Base-by-base conservation (phyloP, 2,329 filamentous ascomycete species). In the Talaromyces islandicus region DNA sequence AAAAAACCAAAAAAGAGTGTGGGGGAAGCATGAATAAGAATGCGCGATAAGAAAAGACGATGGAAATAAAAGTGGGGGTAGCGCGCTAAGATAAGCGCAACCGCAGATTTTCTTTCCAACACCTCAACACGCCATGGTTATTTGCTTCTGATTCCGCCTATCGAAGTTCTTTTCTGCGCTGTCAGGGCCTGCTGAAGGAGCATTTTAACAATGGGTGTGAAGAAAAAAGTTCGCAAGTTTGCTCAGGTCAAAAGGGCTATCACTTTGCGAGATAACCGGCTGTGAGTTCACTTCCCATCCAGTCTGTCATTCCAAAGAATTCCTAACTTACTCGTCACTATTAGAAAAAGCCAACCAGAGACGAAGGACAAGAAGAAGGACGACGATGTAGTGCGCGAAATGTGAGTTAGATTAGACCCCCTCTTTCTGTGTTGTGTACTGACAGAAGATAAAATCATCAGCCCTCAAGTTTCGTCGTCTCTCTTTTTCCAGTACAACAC, bases 221-320 rank as follows among this genome's bases (percentile, higher is more conserved):
- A 88, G 64, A 96, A 96, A 81, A 91, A 88, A 75, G 96, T 91
- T 57, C 87, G 92, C 80, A 97, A 97, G 80, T 97, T 96, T 75
- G 93, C 87, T 55, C 80, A 83, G 73, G 85, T 92, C 71, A 95
- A 96, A 80, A 83, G 91, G 67, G 80, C 96, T 57, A 92, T 97
- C 67, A 88, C 90, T 54, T 86, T 89, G 70, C 85, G 87, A 61
- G 92, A 97, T 80, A 86, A 85, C 52, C 83, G 92, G 60, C 81
- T 95, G 73, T 73, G 66, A 35, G 69, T 69, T 21, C 32, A 43
- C 25, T n/a, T 43, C 25, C 19, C 7, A 14, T 14, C 52, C 46
- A 19, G 14, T 27, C 32, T 35, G 12, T 17, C 32, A 35, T 51
- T 24, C 21, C 21, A 58, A 17, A n/a, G 32, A 30, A n/a, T 51